Evolutionary conservation across 2,329 filamentous ascomycete genomes (phyloP).

Genomic region (Calonectria crousiana): DNA sequence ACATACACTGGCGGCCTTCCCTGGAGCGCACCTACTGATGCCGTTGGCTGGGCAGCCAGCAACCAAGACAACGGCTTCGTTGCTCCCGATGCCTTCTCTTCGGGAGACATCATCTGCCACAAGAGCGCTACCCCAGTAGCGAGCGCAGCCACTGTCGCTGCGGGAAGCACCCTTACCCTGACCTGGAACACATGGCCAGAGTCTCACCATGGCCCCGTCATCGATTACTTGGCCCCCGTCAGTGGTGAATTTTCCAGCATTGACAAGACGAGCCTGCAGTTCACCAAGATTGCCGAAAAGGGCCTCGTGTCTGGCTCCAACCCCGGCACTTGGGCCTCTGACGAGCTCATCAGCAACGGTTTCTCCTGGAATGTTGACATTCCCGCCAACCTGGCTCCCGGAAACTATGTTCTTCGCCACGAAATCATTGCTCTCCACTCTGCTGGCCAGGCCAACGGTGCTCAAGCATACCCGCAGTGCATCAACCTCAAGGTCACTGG

Average conservation of each 20-base stretch:
- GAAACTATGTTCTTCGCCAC: slow-evolving; percentile 67
- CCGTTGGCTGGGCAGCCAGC: slow-evolving; percentile 51
- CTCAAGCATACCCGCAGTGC: slow-evolving; percentile 67
- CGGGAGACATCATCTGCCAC: slow-evolving; percentile 63
- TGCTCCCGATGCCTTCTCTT: slow-evolving; percentile 54
- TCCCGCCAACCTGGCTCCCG: slow-evolving; percentile 59
- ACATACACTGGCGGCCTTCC: slow-evolving; percentile 49
- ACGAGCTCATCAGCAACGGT: slow-evolving; percentile 61
- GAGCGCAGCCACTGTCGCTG: slow-evolving; percentile 61
- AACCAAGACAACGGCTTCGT: slow-evolving; percentile 60
- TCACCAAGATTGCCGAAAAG: slow-evolving; percentile 70
- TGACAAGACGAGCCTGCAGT: slow-evolving; percentile 64
- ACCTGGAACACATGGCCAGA: slow-evolving; percentile 77
- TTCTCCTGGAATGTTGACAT: slow-evolving; percentile 61
- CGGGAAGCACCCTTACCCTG: slow-evolving; percentile 69
- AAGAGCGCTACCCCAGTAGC: slow-evolving; percentile 54
- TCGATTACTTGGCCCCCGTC: slow-evolving; percentile 70
- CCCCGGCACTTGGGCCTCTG: slow-evolving; percentile 67
- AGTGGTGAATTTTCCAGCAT: slow-evolving; percentile 63
- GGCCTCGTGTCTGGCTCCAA: slow-evolving; percentile 61
- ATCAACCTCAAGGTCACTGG: slow-evolving; percentile 62
- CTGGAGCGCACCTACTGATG: slow-evolving; percentile 43
- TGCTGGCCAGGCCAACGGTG: slow-evolving; percentile 53
- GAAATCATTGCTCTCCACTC: slow-evolving; percentile 69
- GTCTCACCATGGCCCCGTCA: slow-evolving; percentile 71